These are phyloP conservation scores for Arabidopsis suecica DNA, from an alignment of 345 rosid species.

Conservation along the genomic window DNA sequence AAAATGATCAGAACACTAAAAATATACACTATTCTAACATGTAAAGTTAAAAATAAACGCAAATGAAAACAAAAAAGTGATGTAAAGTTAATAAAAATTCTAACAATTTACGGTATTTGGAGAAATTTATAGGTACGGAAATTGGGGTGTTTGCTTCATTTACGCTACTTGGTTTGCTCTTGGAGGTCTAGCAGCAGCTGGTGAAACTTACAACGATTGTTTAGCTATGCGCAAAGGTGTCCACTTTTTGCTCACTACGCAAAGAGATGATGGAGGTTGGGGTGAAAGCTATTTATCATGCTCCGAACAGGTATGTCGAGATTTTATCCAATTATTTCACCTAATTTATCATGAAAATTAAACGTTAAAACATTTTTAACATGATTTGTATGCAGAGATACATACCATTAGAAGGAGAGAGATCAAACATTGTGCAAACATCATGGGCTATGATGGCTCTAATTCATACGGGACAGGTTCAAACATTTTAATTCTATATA, in stretches of 20 bases:
- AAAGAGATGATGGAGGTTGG: not conserved
- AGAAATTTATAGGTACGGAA: not conserved
- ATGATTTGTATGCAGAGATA: constrained; percentile 48
- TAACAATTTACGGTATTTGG: not conserved
- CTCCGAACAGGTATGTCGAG: constrained; percentile 45
- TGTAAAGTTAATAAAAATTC: too few species aligned
- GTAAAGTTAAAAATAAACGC: too few species aligned
- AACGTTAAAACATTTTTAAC: not conserved
- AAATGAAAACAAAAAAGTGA: too few species aligned
- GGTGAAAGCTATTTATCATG: constrained; percentile 47
- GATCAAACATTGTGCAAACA: constrained; percentile 64
- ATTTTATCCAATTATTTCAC: not conserved
- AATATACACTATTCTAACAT: too few species aligned
- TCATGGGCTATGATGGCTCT: constrained; percentile 66
- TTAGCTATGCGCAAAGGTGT: constrained; percentile 13
- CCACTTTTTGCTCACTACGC: not conserved
- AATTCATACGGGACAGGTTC: constrained; percentile 53
- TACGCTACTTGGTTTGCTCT: constrained; percentile 63
- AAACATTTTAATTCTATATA: too few species aligned
- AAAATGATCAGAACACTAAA: too few species aligned
- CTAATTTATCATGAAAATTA: not conserved
- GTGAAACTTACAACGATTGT: constrained; percentile 48
- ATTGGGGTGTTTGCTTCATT: constrained; percentile 25
- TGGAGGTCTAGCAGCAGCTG: constrained; percentile 49
- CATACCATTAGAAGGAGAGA: constrained; percentile 51